A percentile compares a stretch with the other conserved stretches of the same genome.
These are phyloP conservation scores for Gnaphalium uliginosum DNA, from an alignment of 129 eudicot genomes.

Conservation along the genomic window DNA sequence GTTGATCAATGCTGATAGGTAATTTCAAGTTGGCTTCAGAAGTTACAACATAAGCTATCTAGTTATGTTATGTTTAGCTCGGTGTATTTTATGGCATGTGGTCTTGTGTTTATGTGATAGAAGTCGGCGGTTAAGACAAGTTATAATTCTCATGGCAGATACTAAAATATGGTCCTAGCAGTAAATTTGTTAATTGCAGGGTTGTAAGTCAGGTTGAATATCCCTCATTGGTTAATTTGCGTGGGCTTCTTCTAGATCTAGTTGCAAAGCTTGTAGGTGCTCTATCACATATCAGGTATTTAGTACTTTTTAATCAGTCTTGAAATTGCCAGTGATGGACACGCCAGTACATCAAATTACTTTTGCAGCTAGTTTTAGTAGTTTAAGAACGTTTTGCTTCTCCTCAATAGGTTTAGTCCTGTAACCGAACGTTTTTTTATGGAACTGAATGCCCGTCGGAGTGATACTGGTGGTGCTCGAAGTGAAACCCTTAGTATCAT, in stretches of 20 bases:
- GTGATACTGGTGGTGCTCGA: constrained; percentile 85
- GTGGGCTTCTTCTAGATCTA: constrained; percentile 83
- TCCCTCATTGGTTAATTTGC: constrained; percentile 80
- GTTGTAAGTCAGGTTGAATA: constrained; percentile 94
- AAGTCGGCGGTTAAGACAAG: too few species aligned
- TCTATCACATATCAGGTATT: constrained; percentile 78
- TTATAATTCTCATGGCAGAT: too few species aligned
- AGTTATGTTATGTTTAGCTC: background rate
- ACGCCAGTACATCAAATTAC: background rate
- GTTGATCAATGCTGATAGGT: constrained; percentile 98
- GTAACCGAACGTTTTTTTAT: constrained; percentile 87
- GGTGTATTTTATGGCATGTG: background rate
- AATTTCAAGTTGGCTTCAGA: constrained; percentile 32
- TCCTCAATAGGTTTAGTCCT: constrained; percentile 59
- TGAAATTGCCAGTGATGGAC: background rate
- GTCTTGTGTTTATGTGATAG: constrained; percentile 8
- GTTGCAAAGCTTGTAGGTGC: constrained; percentile 95
- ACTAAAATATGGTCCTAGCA: background rate
- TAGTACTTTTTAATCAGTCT: constrained; percentile 1
- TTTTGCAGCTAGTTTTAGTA: constrained; percentile 12
- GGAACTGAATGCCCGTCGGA: constrained; percentile 91
- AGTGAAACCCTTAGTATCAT: constrained; percentile 89
- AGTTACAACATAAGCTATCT: constrained; percentile 11
- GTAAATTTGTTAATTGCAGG: constrained; percentile 43
- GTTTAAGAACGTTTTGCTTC: constrained; percentile 14